Percentiles rank a stretch among this genome's conserved stretches.
phyloP scores from a whole-genome alignment of 1,284 basidiomycete genomes.

The Rhodotorula sp. region DNA sequence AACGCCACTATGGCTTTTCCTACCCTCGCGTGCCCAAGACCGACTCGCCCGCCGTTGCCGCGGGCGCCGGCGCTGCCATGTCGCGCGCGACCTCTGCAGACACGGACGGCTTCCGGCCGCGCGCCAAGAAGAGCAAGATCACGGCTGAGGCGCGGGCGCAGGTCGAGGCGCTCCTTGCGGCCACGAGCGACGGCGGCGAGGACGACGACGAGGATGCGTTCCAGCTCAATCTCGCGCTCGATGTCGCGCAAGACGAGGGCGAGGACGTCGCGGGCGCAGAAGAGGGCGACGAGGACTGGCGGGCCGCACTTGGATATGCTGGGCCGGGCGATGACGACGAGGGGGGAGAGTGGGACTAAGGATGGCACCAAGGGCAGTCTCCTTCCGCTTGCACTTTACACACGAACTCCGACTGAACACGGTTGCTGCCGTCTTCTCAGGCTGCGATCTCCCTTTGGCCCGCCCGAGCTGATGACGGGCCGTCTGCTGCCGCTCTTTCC shows the following conservation, averaged over 20 bases:
- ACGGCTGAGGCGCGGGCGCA: slow-evolving; percentile 1
- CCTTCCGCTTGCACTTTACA: too few species aligned
- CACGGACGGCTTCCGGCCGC: slow-evolving; percentile 3
- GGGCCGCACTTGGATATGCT: too few species aligned
- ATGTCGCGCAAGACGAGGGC: slow-evolving; percentile 10
- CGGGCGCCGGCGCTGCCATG: neutral
- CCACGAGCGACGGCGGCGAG: slow-evolving; percentile 1
- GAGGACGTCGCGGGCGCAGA: slow-evolving; percentile 7
- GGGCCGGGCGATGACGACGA: neutral
- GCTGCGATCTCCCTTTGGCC: too few species aligned
- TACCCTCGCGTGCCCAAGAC: neutral
- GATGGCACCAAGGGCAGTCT: too few species aligned
- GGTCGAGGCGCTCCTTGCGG: slow-evolving; percentile 18
- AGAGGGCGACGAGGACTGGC: neutral
- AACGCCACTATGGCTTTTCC: neutral
- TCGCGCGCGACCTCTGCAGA: neutral
- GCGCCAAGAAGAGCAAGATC: slow-evolving; percentile 17
- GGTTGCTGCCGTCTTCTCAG: too few species aligned
- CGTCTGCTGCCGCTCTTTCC: too few species aligned
- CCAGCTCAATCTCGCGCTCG: neutral
- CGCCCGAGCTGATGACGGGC: too few species aligned
- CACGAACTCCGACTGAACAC: too few species aligned
- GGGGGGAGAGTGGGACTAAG: neutral
- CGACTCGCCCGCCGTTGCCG: neutral
- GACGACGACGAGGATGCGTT: slow-evolving; percentile 1